A percentile compares a stretch with the other conserved stretches of the same genome.
phyloP scores from a whole-genome alignment of 371 early-diverging fungal species.

The Entomophthora muscae region DNA sequence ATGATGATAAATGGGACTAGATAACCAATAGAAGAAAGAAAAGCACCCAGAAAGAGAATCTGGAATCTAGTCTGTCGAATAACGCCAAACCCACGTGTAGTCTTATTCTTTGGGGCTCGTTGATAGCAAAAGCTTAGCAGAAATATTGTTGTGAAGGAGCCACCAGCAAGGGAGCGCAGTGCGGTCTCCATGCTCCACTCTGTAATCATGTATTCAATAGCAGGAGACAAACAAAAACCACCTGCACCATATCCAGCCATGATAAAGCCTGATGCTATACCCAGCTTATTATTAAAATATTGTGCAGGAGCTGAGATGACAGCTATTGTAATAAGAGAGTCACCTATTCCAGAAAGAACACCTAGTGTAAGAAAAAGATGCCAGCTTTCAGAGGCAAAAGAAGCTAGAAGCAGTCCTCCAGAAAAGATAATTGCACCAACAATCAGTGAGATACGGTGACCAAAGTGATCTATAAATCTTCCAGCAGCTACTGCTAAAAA shows the following conservation, averaged over 20 bases:
- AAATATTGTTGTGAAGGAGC: neutral
- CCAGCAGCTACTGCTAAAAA: neutral
- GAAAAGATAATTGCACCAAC: conserved; percentile 3
- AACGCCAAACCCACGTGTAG: neutral
- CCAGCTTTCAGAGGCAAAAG: conserved; percentile 14
- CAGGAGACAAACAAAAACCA: conserved; percentile 31
- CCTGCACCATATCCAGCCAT: conserved; percentile 48
- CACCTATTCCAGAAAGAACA: conserved; percentile 38
- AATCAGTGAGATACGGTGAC: neutral
- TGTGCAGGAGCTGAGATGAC: conserved; percentile 42
- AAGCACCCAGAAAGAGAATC: neutral
- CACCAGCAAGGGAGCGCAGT: conserved; percentile 14
- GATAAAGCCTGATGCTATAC: conserved; percentile 57
- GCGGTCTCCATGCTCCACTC: conserved; percentile 23
- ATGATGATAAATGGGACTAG: neutral
- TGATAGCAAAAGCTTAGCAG: neutral
- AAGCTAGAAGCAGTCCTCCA: conserved; percentile 9
- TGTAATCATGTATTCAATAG: conserved; percentile 24
- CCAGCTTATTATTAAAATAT: conserved; percentile 51
- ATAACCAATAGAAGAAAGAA: neutral
- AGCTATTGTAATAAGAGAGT: conserved; percentile 35
- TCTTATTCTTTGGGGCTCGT: neutral
- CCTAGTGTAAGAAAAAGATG: conserved; percentile 48
- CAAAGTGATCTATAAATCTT: neutral
- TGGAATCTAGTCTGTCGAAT: neutral